Conservation (phyloP, 768 basidiomycete species). For the Terana coerulea region DNA sequence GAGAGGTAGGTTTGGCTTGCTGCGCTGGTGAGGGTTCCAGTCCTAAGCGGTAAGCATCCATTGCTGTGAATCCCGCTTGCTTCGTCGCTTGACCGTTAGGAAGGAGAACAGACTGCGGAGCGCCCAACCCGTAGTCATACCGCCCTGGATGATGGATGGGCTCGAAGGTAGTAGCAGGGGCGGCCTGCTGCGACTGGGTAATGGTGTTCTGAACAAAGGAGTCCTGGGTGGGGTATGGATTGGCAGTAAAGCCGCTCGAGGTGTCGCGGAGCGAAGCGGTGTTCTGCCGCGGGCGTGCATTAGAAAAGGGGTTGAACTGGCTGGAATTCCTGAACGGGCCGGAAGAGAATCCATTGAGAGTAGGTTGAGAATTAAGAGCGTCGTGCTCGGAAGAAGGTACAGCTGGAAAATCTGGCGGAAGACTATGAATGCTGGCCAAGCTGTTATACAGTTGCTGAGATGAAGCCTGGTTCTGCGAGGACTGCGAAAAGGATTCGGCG, state of each 20-base stretch:
- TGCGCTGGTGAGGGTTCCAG: slow-evolving; percentile 21
- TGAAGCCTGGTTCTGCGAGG: slow-evolving; percentile 27
- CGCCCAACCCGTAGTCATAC: slow-evolving; percentile 31
- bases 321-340: slow-evolving; percentile 33
- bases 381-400: slow-evolving; percentile 30
- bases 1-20: slow-evolving; percentile 6
- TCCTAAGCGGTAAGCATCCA: slow-evolving; percentile 21
- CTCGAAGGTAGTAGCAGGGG: slow-evolving; percentile 20
- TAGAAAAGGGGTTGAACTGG: slow-evolving; percentile 28
- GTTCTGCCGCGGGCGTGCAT: slow-evolving; percentile 32
- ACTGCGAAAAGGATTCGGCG: slow-evolving; percentile 32
- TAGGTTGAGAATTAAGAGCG: slow-evolving; percentile 29
- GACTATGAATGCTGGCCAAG: slow-evolving; percentile 35
- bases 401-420: slow-evolving; percentile 31
- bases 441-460: slow-evolving; percentile 41
- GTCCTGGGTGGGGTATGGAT: slow-evolving; percentile 19
- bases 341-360: slow-evolving; percentile 32
- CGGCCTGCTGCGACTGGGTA: slow-evolving; percentile 31
- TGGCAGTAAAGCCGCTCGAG: slow-evolving; percentile 27
- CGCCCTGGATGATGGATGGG: slow-evolving; percentile 24
- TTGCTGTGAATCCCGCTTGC: slow-evolving; percentile 16
- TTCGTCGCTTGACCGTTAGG: slow-evolving; percentile 12
- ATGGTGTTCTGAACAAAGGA: slow-evolving; percentile 26
- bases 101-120: slow-evolving; percentile 16
- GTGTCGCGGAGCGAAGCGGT: slow-evolving; percentile 26